phyloP scores from a whole-genome alignment of 495 filamentous ascomycete genomes.

The Xylaria cubensis region DNA sequence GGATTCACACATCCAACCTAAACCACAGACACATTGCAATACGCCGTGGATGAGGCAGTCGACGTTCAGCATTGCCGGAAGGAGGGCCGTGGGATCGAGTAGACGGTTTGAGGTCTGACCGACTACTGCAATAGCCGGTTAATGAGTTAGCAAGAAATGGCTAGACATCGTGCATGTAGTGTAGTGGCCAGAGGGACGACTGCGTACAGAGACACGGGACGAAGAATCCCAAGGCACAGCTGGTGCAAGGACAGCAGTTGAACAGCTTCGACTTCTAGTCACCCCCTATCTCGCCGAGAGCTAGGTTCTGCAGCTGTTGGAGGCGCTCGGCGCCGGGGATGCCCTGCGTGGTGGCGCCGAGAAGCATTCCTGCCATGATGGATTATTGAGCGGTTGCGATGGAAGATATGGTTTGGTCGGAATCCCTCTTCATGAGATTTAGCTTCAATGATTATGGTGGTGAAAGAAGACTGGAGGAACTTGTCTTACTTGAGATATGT shows the following conservation, averaged over 20 bases:
- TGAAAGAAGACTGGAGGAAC: too few species aligned
- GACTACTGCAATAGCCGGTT: slow-evolving; percentile 37
- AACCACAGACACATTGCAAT: slow-evolving; percentile 9
- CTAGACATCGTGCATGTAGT: too few species aligned
- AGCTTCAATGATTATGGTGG: not conserved
- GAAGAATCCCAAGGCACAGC: slow-evolving; percentile 47
- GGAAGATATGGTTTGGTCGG: not conserved
- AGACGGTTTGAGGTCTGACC: slow-evolving; percentile 54
- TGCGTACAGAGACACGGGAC: slow-evolving; percentile 55
- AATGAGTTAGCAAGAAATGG: not conserved
- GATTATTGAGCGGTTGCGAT: too few species aligned
- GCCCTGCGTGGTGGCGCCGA: slow-evolving; percentile 8
- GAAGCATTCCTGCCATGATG: not conserved
- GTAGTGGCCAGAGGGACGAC: too few species aligned
- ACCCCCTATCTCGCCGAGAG: slow-evolving; percentile 23
- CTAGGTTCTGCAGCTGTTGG: slow-evolving; percentile 20
- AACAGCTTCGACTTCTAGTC: slow-evolving; percentile 36
- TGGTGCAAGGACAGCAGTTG: slow-evolving; percentile 36
- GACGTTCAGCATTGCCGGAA: slow-evolving; percentile 49
- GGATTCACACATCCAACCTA: slow-evolving; percentile 41
- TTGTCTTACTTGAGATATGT: not conserved
- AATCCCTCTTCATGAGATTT: too few species aligned
- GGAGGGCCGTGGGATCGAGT: slow-evolving; percentile 48
- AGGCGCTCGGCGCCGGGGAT: slow-evolving; percentile 12
- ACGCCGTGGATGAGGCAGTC: slow-evolving; percentile 37